A percentile compares a stretch with the other conserved stretches of the same genome.
Evolutionary conservation across 2,329 filamentous ascomycete genomes (phyloP).

Genomic region (Chrysosporium keratinophilum): DNA sequence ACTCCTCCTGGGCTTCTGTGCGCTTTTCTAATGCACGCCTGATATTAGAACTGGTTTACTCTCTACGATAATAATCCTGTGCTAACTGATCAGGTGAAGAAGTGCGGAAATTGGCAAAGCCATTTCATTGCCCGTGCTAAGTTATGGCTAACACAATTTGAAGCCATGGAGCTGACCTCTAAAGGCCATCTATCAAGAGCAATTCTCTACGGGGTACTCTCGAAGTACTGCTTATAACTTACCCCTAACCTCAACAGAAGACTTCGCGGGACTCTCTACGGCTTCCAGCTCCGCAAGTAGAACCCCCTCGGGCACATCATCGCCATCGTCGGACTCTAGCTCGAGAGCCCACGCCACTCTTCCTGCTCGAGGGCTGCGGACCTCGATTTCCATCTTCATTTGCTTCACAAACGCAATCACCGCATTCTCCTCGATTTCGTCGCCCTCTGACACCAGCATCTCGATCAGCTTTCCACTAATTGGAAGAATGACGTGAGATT

Average conservation of each 20-base stretch:
- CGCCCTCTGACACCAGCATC: conserved; percentile 45
- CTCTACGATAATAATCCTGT: no score
- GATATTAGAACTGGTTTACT: no score
- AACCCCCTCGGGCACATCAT: conserved; percentile 48
- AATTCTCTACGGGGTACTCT: neutral
- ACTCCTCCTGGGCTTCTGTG: no score
- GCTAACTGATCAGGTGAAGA: no score
- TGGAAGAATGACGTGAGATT: conserved; percentile 45
- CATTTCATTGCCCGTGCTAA: no score
- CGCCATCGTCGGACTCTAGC: conserved; percentile 39
- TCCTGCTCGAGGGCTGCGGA: conserved; percentile 42
- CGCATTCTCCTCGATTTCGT: conserved; percentile 42
- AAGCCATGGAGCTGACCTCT: no score
- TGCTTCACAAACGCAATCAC: conserved; percentile 51
- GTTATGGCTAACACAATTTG: no score
- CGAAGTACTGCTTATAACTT: conserved; percentile 20
- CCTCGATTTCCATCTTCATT: conserved; percentile 62
- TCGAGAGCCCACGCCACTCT: conserved; percentile 44
- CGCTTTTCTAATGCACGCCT: no score
- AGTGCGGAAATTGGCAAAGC: no score
- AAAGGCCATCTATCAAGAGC: no score
- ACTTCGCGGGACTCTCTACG: conserved; percentile 8
- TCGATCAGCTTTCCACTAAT: conserved; percentile 52
- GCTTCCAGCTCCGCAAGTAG: conserved; percentile 42
- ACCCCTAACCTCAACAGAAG: conserved; percentile 20